Percentiles rank a stretch among this genome's conserved stretches.
These are phyloP conservation scores for Herpetomonas samuelpessoai DNA, from an alignment of 208 protist genomes.

Conservation along the genomic window DNA sequence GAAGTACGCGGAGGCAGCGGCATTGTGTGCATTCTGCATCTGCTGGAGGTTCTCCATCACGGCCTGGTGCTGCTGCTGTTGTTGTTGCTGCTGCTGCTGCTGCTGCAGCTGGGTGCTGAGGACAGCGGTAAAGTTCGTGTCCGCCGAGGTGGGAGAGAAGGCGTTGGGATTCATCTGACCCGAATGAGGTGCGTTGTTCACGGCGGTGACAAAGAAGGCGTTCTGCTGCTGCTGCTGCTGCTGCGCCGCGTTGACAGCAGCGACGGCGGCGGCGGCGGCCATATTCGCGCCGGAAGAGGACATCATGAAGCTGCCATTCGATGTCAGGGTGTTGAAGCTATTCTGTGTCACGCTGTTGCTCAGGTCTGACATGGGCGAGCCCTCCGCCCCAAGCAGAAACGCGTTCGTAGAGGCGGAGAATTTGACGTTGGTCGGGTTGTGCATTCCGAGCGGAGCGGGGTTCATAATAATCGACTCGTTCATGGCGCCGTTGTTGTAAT, in stretches of 20 bases:
- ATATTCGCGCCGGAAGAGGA: too few species aligned
- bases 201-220: conserved; percentile 1
- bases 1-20: conserved; percentile 6
- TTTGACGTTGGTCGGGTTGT: not conserved
- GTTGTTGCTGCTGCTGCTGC: conserved; percentile 6
- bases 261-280: too few species aligned
- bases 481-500: conserved; percentile 3
- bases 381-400: not conserved
- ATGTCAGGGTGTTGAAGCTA: not conserved
- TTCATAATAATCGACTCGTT: too few species aligned
- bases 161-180: too few species aligned
- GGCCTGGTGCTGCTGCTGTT: not conserved
- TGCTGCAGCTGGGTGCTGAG: conserved; percentile 1
- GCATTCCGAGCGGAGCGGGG: too few species aligned
- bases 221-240: conserved; percentile 1
- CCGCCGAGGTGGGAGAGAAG: too few species aligned
- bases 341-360: not conserved
- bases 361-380: not conserved
- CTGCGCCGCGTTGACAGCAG: too few species aligned
- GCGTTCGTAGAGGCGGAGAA: not conserved
- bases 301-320: not conserved
- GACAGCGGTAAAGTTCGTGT: not conserved
- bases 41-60: conserved; percentile 16
- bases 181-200: too few species aligned
- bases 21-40: conserved; percentile 3